Percentiles rank a stretch among this genome's conserved stretches.
Evolutionary conservation across 2,329 filamentous ascomycete species (phyloP).

Genomic region (Biscogniauxia sp.): DNA sequence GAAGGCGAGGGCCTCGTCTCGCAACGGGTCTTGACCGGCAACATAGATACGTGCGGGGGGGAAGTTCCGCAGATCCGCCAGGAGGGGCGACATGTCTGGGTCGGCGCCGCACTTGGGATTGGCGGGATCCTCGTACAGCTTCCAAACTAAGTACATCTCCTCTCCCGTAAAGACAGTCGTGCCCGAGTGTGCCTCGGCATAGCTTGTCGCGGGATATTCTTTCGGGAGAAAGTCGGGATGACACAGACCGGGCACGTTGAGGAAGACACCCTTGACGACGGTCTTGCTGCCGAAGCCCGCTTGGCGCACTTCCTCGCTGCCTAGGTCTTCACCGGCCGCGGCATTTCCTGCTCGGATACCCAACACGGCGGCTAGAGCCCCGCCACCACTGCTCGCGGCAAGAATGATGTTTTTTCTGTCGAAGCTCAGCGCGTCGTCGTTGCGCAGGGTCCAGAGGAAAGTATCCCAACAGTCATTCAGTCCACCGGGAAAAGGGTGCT

Average conservation of each 20-base stretch:
- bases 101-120: neutral
- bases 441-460: neutral
- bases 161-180: neutral
- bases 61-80: neutral
- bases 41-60: neutral
- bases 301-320: neutral
- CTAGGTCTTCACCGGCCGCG: neutral
- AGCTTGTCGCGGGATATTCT: neutral
- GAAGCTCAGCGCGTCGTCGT: neutral
- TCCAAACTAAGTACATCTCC: neutral
- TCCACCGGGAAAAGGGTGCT: neutral
- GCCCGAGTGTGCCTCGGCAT: neutral
- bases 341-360: neutral
- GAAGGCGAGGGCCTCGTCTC: neutral
- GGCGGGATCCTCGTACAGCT: neutral
- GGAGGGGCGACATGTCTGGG: neutral
- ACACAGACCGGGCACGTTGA: neutral
- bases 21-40: neutral
- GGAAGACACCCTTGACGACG: neutral
- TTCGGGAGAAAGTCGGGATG: neutral
- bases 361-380: neutral
- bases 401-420: neutral
- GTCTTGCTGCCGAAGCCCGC: neutral
- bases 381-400: neutral
- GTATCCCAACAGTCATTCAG: neutral